These are phyloP conservation scores for Gnetum montanum DNA, from an alignment of 75 land plant genomes.

Conservation along the genomic window DNA sequence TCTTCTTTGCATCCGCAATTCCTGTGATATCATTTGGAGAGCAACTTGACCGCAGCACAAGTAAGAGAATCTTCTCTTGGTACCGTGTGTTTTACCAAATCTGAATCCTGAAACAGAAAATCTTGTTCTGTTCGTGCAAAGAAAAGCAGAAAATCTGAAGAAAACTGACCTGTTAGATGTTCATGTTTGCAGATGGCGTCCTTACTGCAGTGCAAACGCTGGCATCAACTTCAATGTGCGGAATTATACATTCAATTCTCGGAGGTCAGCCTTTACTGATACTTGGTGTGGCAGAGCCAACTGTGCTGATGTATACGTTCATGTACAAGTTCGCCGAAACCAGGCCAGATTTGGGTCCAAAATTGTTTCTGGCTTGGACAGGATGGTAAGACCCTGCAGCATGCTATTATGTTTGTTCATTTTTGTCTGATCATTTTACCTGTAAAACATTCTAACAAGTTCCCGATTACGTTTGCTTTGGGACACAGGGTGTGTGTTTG, in stretches of 20 bases:
- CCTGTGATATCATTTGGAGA: conserved; percentile 79
- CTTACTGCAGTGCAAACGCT: conserved; percentile 85
- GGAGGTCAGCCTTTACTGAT: conserved; percentile 95
- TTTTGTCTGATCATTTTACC: neutral
- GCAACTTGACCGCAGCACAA: conserved; percentile 58
- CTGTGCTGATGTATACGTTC: conserved; percentile 92
- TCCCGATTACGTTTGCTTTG: no score
- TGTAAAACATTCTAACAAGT: no score
- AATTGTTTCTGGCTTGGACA: conserved; percentile 74
- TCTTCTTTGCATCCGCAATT: conserved; percentile 71
- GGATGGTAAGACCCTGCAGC: conserved; percentile 93
- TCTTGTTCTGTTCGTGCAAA: no score
- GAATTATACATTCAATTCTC: conserved; percentile 77
- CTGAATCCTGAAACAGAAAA: no score
- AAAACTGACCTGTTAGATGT: no score
- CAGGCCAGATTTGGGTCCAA: conserved; percentile 49
- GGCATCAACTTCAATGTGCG: conserved; percentile 86
- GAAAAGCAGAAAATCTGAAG: no score
- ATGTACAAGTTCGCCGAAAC: conserved; percentile 88
- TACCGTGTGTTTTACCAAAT: no score
- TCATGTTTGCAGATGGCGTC: conserved; percentile 55
- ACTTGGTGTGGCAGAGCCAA: conserved; percentile 94
- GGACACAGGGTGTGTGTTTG: conserved; percentile 88
- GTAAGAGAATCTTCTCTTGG: conserved; percentile 13
- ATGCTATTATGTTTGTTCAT: neutral